Conservation (phyloP, 352 stramenopile species). For the Paralagenidium karlingii region DNA sequence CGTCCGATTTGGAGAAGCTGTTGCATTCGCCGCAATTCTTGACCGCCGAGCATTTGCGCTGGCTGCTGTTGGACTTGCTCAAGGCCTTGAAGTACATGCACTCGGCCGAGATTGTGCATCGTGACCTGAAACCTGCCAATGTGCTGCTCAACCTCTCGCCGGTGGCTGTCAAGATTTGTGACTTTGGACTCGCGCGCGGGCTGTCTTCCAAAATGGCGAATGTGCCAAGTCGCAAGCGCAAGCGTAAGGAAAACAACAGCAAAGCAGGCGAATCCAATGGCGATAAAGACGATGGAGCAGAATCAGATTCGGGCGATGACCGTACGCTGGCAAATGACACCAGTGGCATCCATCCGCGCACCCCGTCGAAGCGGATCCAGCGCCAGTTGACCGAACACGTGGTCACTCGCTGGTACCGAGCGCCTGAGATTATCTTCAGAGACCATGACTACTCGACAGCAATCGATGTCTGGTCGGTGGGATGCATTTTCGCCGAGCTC, state of each 20-base stretch:
- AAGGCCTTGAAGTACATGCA: slow-evolving; percentile 87
- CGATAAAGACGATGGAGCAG: slow-evolving; percentile 21
- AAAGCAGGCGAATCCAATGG: too few species aligned
- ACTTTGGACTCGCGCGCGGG: slow-evolving; percentile 68
- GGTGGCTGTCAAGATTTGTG: slow-evolving; percentile 80
- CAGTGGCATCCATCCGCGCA: slow-evolving; percentile 56
- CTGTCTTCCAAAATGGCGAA: slow-evolving; percentile 38
- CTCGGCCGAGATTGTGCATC: slow-evolving; percentile 80
- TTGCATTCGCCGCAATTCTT: slow-evolving; percentile 78
- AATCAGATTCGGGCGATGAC: slow-evolving; percentile 32
- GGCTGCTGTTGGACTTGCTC: slow-evolving; percentile 72
- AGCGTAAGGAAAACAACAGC: slow-evolving; percentile 11
- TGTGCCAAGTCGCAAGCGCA: slow-evolving; percentile 36
- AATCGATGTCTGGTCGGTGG: slow-evolving; percentile 85
- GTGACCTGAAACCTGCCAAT: slow-evolving; percentile 82
- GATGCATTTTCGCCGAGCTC: slow-evolving; percentile 92
- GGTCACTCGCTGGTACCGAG: slow-evolving; percentile 92
- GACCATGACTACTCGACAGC: slow-evolving; percentile 81
- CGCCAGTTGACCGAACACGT: slow-evolving; percentile 92
- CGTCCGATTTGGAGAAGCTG: slow-evolving; percentile 75
- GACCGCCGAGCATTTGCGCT: slow-evolving; percentile 71
- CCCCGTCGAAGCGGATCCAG: slow-evolving; percentile 63
- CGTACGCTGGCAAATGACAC: slow-evolving; percentile 28
- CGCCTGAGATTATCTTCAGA: slow-evolving; percentile 90
- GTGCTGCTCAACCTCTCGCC: slow-evolving; percentile 78